Base-by-base conservation (phyloP, 805 yeast genomes). In the Phaffomyces thermotolerans region DNA sequence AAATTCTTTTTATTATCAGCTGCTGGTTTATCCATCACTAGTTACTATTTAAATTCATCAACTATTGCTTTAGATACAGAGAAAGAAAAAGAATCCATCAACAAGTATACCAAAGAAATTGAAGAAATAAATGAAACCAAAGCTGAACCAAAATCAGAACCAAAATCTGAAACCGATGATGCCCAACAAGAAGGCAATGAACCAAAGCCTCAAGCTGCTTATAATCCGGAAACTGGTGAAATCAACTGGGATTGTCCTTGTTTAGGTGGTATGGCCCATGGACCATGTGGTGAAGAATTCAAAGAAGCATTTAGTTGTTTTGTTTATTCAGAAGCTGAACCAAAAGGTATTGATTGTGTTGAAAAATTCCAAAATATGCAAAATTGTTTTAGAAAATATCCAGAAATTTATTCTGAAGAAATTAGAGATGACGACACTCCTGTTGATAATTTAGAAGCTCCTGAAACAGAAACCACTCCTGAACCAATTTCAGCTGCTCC, bases 161-260 rank as follows among this genome's bases (percentile, higher is more conserved):
- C 37, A 22, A 37, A 22, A 18, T 14, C n/a, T 17, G 36, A 15
- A 8, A 18, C 6, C 13, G 34, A 18, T 14, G 24, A 34, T 6
- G 36, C 6, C 6, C 7, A 14, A 14, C 35, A 22, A 33, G 18
- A 33, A 18, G 9, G 18, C 4, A 7, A 33, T 9, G n/a, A 33
- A 32, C 34, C 20, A 29, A 39, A 18, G 23, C 69, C 64, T 49
- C 67, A 71, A 48, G 84, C 88, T 33, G 96, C 98, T 4, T 91
- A 79, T 67, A 79, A 91, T 68, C 97, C 97, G 27, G 95, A 86
- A 58, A 93, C 99, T 3, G 99, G 99, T 27, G 98, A 91, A 63
- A 93, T 93, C 67, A 91, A 93, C 77, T 93, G 99, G 99, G 98
- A 93, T 61, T 93, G 99, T 65, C 98, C 99, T n/a, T 91, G 98